These are phyloP conservation scores for Epichloe brachyelytri DNA, from an alignment of 2,329 filamentous ascomycete species.

Conservation along the genomic window DNA sequence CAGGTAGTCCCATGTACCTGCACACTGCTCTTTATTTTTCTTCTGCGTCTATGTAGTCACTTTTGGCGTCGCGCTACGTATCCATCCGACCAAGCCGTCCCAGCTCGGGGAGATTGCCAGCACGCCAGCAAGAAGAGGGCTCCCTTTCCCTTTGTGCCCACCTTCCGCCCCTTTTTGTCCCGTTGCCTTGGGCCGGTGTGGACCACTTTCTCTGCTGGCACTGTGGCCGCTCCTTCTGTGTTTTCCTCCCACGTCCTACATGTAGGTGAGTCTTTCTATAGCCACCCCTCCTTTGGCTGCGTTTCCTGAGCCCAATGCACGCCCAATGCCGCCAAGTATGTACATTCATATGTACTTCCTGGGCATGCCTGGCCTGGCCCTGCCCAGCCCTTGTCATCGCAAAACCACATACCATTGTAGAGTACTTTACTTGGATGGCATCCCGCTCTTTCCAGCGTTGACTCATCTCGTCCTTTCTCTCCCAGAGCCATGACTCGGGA, in stretches of 20 bases:
- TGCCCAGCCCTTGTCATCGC: slow-evolving; percentile 4
- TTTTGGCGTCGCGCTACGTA: background rate
- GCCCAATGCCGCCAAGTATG: background rate
- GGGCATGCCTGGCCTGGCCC: slow-evolving; percentile 1
- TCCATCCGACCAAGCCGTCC: slow-evolving; percentile 1
- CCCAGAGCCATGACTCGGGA: background rate
- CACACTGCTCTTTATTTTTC: no score
- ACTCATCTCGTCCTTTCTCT: background rate
- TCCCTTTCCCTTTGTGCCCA: background rate
- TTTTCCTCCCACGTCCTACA: no score
- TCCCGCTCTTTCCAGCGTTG: slow-evolving; percentile 5
- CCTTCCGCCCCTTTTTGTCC: slow-evolving; percentile 1
- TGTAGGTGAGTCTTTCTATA: background rate
- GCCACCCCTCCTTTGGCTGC: background rate
- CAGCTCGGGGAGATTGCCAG: slow-evolving; percentile 1
- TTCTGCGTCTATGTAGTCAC: background rate
- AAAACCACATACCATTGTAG: background rate
- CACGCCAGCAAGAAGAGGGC: background rate
- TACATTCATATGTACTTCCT: background rate
- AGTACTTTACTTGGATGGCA: slow-evolving; percentile 5
- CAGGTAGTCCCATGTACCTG: no score
- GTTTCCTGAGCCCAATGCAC: background rate
- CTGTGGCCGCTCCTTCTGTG: background rate
- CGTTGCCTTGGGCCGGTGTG: slow-evolving; percentile 2
- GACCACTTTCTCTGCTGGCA: background rate